Base-by-base conservation (phyloP, 148 eudicot genomes). In the Cornus suecica region DNA sequence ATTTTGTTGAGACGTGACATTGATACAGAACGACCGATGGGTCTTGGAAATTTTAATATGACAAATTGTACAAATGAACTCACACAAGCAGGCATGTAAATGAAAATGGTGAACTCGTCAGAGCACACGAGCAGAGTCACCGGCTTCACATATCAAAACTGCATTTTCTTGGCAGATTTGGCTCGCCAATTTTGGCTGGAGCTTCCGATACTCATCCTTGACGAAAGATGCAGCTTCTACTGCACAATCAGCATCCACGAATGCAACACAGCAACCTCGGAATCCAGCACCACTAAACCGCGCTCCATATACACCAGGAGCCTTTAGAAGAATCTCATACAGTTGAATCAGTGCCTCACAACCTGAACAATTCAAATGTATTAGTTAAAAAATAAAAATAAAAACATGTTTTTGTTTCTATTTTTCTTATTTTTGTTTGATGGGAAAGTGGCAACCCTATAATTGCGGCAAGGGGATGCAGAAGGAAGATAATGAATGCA, bases 251-350 rank as follows among this genome's bases (percentile, higher is more conserved):
- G 93, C 85, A 41, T 93, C 88, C 4, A 93, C 99, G 64, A 96
- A 82, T 24, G 98, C 98, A 71, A 93, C 82, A 79, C 99, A 96
- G 77, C 99, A 96, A 0, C 99, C 98, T 75, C 99, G 87, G 78
- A 96, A 96, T 28, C 99, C 99, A 64, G 99, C 99, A 26, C 99
- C 98, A 68, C 99, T 96, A 76, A 96, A 96, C 69, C 99, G 86
- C 24, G 98, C 94, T 66, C 99, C 99, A 27, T 75, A 84, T 2
- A 96, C 90, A 2, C 97, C 98, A 0, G 93, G 99, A 74, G 95
- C 93, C 79, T 76, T 87, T 45, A 88, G 13, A 78, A 96, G 94
- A 31, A 91, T 82, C 87, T 96, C 90, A 18, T 91, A 90, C 10
- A 96, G 84, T 79, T 91, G 93, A 74, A 91, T 96, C 42, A 96